Conservation (phyloP, 2,329 filamentous ascomycete genomes). For the Botryotinia calthae region DNA sequence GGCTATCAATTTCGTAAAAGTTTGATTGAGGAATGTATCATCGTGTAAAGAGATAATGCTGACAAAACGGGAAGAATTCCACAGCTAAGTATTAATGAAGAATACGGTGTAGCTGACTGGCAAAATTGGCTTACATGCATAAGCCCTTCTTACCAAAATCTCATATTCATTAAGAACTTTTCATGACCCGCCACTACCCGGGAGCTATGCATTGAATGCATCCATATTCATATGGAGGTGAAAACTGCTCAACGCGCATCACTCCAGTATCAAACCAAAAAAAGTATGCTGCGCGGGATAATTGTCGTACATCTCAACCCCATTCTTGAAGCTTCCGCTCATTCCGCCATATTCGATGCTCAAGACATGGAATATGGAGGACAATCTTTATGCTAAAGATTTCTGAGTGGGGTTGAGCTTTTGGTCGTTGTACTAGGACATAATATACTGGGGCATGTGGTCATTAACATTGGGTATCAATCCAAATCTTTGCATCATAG, state of each 20-base stretch:
- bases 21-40: background rate
- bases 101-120: background rate
- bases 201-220: background rate
- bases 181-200: background rate
- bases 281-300: background rate
- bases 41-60: background rate
- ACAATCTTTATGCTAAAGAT: background rate
- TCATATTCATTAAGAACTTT: background rate
- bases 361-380: background rate
- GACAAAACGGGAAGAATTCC: background rate
- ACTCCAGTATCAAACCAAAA: background rate
- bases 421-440: background rate
- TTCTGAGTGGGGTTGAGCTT: background rate
- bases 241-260: background rate
- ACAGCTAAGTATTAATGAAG: background rate
- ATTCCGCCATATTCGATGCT: background rate
- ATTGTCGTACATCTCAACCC: background rate
- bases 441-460: background rate
- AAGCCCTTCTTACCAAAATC: background rate
- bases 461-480: background rate
- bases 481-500: background rate
- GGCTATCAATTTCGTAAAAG: background rate
- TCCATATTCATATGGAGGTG: background rate
- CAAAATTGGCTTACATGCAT: background rate
- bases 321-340: background rate